Conservation (phyloP, 2,329 filamentous ascomycete species). For the Raffaelea ambrosiae region DNA sequence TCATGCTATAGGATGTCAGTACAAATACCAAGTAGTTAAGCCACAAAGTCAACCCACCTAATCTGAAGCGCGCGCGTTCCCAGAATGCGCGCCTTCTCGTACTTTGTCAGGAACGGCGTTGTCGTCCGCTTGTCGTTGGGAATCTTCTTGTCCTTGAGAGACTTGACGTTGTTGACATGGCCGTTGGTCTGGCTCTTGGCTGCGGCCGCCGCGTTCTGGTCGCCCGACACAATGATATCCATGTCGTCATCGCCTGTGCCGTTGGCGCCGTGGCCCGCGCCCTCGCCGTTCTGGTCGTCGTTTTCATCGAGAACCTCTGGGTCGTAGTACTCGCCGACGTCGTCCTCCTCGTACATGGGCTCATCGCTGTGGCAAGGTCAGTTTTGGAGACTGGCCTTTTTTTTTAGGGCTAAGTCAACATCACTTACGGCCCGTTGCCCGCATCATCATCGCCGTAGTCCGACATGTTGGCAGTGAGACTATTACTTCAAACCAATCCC, state of each 20-base stretch:
- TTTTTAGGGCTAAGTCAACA: no score
- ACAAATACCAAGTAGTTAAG: background rate
- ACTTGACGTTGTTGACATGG: constrained; percentile 42
- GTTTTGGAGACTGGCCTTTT: no score
- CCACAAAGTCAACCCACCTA: constrained; percentile 60
- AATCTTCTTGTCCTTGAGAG: constrained; percentile 76
- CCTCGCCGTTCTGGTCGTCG: constrained; percentile 45
- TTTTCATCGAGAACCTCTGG: constrained; percentile 44
- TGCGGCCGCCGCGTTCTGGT: constrained; percentile 40
- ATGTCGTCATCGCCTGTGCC: constrained; percentile 43
- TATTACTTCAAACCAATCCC: no score
- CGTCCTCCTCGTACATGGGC: constrained; percentile 65
- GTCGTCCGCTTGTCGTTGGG: constrained; percentile 80
- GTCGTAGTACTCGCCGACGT: constrained; percentile 52
- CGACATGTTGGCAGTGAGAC: constrained; percentile 46
- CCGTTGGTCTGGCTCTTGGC: constrained; percentile 43
- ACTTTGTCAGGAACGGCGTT: constrained; percentile 99
- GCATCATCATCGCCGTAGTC: constrained; percentile 62
- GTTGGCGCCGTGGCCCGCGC: constrained; percentile 41
- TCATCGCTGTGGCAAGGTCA: constrained; percentile 53
- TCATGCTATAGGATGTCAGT: constrained; percentile 59
- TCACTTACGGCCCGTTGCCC: constrained; percentile 43
- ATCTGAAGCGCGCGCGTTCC: constrained; percentile 93
- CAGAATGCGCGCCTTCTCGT: constrained; percentile 87
- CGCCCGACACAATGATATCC: constrained; percentile 52